These are phyloP conservation scores for Alternaria ethzedia DNA, from an alignment of 2,329 filamentous ascomycete species.

Conservation along the genomic window DNA sequence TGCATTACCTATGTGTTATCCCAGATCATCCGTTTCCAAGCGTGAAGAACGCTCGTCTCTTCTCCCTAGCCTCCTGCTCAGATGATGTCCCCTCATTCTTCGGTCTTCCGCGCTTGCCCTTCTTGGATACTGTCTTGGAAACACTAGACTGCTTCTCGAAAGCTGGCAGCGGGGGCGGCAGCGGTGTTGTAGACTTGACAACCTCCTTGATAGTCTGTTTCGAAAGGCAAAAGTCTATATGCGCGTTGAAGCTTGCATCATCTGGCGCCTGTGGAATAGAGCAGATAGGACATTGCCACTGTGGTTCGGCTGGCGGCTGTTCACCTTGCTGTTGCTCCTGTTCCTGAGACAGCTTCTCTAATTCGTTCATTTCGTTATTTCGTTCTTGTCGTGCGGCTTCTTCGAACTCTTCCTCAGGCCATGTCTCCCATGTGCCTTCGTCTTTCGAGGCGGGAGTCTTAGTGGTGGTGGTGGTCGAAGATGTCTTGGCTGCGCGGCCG, in stretches of 20 bases:
- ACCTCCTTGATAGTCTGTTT: conserved; percentile 83
- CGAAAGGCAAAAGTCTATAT: conserved; percentile 92
- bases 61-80: conserved; percentile 37
- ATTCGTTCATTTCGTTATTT: conserved; percentile 65
- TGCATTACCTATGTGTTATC: too few relatives aligned
- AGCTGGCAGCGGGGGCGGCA: neutral
- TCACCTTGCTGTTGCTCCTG: conserved; percentile 36
- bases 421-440: conserved; percentile 67
- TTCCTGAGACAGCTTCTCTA: conserved; percentile 69
- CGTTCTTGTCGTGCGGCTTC: conserved; percentile 65
- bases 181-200: conserved; percentile 60
- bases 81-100: conserved; percentile 28
- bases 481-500: conserved; percentile 53
- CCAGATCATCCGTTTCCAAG: conserved; percentile 7
- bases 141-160: conserved; percentile 14
- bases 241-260: conserved; percentile 82
- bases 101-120: conserved; percentile 39
- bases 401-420: conserved; percentile 71
- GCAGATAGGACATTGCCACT: conserved; percentile 92
- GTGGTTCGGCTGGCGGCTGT: conserved; percentile 26
- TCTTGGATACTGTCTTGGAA: conserved; percentile 25
- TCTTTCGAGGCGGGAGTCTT: conserved; percentile 19
- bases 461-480: neutral
- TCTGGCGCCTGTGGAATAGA: conserved; percentile 74
- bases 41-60: conserved; percentile 43